Base-by-base conservation (phyloP, 352 stramenopile species). In the Phytopythium ostracodes region DNA sequence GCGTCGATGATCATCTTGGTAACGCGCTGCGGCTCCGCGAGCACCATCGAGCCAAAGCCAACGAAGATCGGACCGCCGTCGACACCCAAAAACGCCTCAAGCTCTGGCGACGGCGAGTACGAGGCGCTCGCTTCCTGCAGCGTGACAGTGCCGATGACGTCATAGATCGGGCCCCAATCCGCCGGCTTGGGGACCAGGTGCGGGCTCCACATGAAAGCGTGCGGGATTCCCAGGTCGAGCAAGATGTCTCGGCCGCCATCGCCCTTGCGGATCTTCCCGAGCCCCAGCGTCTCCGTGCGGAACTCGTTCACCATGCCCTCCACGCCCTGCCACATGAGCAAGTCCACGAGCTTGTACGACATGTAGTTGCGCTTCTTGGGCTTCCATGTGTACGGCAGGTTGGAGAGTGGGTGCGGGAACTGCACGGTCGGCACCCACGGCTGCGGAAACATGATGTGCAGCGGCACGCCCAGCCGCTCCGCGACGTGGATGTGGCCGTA, bases 391-490 rank as follows among this genome's bases (percentile, higher is more conserved):
- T 97, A 97, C 11, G 67, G 66, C 64, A 97, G 70, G 25, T 92
- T 94, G 25, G 82, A 78, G 38, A 98, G 75, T 9, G 92, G 94
- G 60, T 98, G 92, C 9, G 92, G 90, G 71, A 97, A 98, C 17
- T 73, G 79, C 35, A 73, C 76, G 1, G 92, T 98, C 18, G 88
- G 88, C 0, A 81, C 77, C 87, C 90, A 97, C n/a, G 91, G 92
- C 65, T 97, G 87, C 2, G 89, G 87, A 60, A 97, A 98, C 89
- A 98, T 97, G 47, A 98, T 96, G 71, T 98, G 94, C 35, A 98
- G 69, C n/a, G 93, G 92, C 17, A 98, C 88, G 4, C 84, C 90
- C 3, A 98, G 79, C 10, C 85, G 81, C 67, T 98, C 94, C 0
- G 91, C 93, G 9, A 97, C 91, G 70, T 98, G 91, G 50, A 97